These are phyloP conservation scores for Arthrobotrys conoides DNA, from an alignment of 2,329 filamentous ascomycete genomes.

Conservation along the genomic window DNA sequence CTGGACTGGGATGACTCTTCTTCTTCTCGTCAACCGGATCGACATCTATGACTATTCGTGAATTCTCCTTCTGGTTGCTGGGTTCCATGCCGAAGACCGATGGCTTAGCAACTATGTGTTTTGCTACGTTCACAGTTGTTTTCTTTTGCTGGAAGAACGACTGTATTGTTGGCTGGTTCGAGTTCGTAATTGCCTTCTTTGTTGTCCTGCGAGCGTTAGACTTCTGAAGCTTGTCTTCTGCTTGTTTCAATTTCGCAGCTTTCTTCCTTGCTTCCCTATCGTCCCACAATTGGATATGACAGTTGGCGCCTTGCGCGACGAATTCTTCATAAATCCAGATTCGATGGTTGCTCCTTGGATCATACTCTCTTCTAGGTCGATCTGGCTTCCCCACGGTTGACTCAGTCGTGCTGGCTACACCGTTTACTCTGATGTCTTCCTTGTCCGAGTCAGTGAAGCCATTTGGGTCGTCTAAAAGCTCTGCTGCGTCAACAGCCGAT, in stretches of 20 bases:
- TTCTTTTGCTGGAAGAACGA: constrained; percentile 44
- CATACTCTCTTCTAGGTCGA: constrained; percentile 30
- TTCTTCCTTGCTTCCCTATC: constrained; percentile 45
- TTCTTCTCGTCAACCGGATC: not conserved
- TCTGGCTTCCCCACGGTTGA: constrained; percentile 12
- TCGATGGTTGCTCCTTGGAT: constrained; percentile 37
- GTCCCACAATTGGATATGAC: constrained; percentile 35
- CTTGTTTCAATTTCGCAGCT: constrained; percentile 17
- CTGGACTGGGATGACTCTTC: not conserved
- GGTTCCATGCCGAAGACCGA: not conserved
- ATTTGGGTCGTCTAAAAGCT: constrained; percentile 37
- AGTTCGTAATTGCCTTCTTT: not conserved
- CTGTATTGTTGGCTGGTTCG: constrained; percentile 34
- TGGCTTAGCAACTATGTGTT: not conserved
- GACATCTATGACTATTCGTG: not conserved
- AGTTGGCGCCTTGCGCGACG: constrained; percentile 24
- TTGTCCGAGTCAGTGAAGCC: constrained; percentile 51
- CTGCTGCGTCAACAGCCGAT: constrained; percentile 1
- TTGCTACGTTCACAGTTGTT: not conserved
- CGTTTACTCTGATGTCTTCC: constrained; percentile 47
- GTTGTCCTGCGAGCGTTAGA: constrained; percentile 17
- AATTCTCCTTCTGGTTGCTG: constrained; percentile 24
- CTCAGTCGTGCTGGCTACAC: constrained; percentile 38
- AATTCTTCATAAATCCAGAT: constrained; percentile 51
- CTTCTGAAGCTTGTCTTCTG: constrained; percentile 40